phyloP scores from a whole-genome alignment of 805 yeast species.

The Wickerhamomyces xylosicus region DNA sequence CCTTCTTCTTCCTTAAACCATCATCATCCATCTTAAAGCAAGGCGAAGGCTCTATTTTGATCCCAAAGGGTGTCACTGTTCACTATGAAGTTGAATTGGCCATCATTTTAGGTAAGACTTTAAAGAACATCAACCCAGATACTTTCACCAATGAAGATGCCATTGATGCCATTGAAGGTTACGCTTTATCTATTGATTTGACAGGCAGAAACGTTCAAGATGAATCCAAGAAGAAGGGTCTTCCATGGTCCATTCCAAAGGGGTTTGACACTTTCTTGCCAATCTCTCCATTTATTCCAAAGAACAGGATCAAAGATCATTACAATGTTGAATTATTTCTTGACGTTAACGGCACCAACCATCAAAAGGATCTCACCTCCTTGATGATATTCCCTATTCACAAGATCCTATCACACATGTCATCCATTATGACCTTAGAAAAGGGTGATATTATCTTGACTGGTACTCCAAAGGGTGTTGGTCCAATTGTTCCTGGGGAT shows the following conservation, averaged over 20 bases:
- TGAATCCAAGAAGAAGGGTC: constrained; percentile 85
- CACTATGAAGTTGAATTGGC: constrained; percentile 96
- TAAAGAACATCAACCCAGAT: constrained; percentile 49
- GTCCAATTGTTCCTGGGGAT: constrained; percentile 74
- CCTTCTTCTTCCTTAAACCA: constrained; percentile 91
- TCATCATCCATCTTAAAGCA: constrained; percentile 63
- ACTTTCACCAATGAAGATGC: constrained; percentile 58
- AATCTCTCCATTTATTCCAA: constrained; percentile 63
- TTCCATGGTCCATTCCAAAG: constrained; percentile 95
- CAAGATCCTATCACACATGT: constrained; percentile 67
- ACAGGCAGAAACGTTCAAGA: constrained; percentile 95
- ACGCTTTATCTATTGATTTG: constrained; percentile 83
- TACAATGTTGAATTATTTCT: constrained; percentile 55
- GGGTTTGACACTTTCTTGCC: constrained; percentile 97
- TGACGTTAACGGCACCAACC: constrained; percentile 56
- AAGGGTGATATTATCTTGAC: constrained; percentile 88
- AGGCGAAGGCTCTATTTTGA: constrained; percentile 61
- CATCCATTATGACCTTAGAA: constrained; percentile 82
- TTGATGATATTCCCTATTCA: constrained; percentile 88
- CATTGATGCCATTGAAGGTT: constrained; percentile 71
- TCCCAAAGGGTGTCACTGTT: constrained; percentile 71
- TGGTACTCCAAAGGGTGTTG: constrained; percentile 99
- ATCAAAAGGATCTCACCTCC: constrained; percentile 66
- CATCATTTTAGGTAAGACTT: constrained; percentile 50
- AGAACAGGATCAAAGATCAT: constrained; percentile 57